These are phyloP conservation scores for Rhodofomes roseus DNA, from an alignment of 1,284 basidiomycete species.

Conservation along the genomic window DNA sequence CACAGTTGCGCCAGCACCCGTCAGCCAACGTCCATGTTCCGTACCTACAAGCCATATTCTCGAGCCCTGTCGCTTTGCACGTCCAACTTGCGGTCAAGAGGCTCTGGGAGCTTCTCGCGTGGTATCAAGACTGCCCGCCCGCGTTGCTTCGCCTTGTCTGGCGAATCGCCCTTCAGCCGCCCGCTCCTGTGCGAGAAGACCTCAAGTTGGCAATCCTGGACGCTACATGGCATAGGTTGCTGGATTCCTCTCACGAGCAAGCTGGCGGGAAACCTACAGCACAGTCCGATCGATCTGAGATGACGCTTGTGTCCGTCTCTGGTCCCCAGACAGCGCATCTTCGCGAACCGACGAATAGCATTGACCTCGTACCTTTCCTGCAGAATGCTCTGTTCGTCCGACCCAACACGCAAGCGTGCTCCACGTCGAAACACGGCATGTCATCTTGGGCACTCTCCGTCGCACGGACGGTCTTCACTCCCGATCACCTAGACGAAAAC, in stretches of 20 bases:
- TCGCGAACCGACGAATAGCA: not conserved
- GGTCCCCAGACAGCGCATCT: not conserved
- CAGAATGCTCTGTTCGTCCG: not conserved
- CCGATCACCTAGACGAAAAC: not conserved
- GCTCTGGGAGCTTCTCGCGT: constrained; percentile 14
- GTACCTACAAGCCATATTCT: constrained; percentile 22
- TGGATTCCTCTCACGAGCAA: not conserved
- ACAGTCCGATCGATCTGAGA: not conserved
- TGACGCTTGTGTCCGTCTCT: no score
- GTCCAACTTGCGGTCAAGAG: constrained; percentile 8
- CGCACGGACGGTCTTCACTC: constrained; percentile 14
- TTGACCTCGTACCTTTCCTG: not conserved
- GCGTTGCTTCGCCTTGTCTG: constrained; percentile 28
- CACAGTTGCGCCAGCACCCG: constrained; percentile 5
- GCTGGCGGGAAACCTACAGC: not conserved
- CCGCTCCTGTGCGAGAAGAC: not conserved
- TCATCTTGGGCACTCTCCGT: constrained; percentile 16
- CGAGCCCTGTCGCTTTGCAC: constrained; percentile 3
- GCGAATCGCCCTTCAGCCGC: constrained; percentile 17
- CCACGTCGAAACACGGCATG: constrained; percentile 6
- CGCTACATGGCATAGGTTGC: constrained; percentile 7
- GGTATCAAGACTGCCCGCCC: constrained; percentile 14
- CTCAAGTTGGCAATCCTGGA: constrained; percentile 8
- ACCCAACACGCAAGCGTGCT: not conserved
- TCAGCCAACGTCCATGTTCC: constrained; percentile 19